Evolutionary conservation across 2,329 filamentous ascomycete species (phyloP), one percentile per base, ranked within the genome.

Genomic region (Calonectria hongkongensis): DNA sequence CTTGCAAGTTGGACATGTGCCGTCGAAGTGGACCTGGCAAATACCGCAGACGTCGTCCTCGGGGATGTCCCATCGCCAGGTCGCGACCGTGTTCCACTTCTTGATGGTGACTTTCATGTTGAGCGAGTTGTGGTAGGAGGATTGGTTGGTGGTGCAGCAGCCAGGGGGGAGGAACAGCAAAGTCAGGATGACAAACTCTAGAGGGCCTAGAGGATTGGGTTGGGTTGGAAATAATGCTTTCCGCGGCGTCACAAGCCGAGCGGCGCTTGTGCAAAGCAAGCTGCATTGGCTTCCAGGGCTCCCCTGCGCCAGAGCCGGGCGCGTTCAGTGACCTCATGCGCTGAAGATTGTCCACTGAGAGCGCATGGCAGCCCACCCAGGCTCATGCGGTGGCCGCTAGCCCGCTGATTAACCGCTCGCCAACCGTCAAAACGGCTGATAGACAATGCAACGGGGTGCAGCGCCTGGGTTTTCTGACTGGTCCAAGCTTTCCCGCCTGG

Each of bases 31-130:
- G 74, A 98, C 96, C 83, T 98, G 96, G 86, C 97, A 99, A 86
- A 99, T 99, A 80, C 97, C 97, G 80, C 97, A 99, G 75, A 98
- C 96, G 83, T 99, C 96, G 86, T 98, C 96, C 80, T 98, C 95
- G 28, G 96, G 95, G 81, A 98, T 94, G 83, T 98, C 95, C 97
- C 97, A 99, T 76, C 95, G 93, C 97, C 97, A 99, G 68, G 95
- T 96, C 21, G 97, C 97, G 74, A 99, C 95, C 4, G 95, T 94
- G 81, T 97, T 94, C 95, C 96, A 98, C 82, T 95, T 91, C 81
- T 93, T 94, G 85, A 98, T 97, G 60, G 92, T 97, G 87, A 98
- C 95, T 86, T 98, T 98, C 97, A 99, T 99, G 66, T 66, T 83
- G 76, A 63, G 67, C 45, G 66, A 41, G 47, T 45, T 45, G 15